Evolutionary conservation across 2,329 filamentous ascomycete species (phyloP), one percentile per base, ranked within the genome.

Genomic region (Aspergillus thermomutatus): DNA sequence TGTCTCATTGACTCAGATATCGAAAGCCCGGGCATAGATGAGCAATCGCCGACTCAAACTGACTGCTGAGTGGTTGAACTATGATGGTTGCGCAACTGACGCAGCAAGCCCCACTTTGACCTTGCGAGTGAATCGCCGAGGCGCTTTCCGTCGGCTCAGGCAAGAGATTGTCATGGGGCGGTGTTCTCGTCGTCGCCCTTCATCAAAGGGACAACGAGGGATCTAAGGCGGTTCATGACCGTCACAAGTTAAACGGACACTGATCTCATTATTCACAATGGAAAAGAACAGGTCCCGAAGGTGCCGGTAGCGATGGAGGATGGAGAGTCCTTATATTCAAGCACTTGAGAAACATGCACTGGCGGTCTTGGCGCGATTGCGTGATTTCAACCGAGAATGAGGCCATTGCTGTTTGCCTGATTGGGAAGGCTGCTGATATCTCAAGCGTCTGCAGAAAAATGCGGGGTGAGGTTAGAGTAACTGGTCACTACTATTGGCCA

Each of bases 361-460:
- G 53, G 11, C 26, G 54, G 66, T 37, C 69, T 72, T 72, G 70
- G 69, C 70, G 57, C 50, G 67, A 72, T 72, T 66, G 69, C 70
- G 69, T 72, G 69, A 66, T 72, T 63, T 55, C 53, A n/a, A 14
- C 19, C 21, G 8, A 17, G 28, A 50, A 57, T 57, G 55, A 57
- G 50, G 54, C 49, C 41, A 52, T 56, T 27, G 8, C 14, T 23
- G 23, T 8, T 25, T 23, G 53, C 49, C 46, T 50, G 46, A 57
- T 47, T 26, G 21, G 23, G 51, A 49, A 57, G 52, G 52, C 52
- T 43, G 17, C 47, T 34, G 46, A 10, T 41, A 34, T 50, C 31
- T 37, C 31, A 37, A 3, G 31, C 14, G 14, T 37, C 5, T 37
- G 31, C 14, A 37, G 31, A 37, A 17, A 14, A 17, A 14, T 37